Conservation (phyloP, 2,329 filamentous ascomycete genomes). For the Didymella keratinophila region DNA sequence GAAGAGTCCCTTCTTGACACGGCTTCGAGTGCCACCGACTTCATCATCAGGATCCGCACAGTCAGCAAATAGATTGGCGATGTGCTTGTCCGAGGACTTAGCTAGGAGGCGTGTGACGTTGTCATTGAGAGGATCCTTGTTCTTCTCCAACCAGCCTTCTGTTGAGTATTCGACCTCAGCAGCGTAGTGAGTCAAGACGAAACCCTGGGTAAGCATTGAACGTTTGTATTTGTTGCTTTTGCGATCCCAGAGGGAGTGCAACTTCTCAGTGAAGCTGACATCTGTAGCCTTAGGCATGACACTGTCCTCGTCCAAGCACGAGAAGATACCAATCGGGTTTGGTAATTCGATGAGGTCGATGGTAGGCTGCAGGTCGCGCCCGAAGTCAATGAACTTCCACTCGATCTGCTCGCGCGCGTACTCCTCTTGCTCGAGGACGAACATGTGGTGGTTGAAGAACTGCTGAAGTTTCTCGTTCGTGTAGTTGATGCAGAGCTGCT, state of each 20-base stretch:
- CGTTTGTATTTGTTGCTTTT: constrained; percentile 93
- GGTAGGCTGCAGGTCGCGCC: constrained; percentile 93
- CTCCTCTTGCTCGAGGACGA: constrained; percentile 97
- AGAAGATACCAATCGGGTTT: constrained; percentile 98
- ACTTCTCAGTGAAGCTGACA: constrained; percentile 94
- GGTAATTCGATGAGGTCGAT: constrained; percentile 96
- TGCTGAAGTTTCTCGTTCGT: constrained; percentile 99
- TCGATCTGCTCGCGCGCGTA: constrained; percentile 98
- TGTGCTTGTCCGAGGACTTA: constrained; percentile 80
- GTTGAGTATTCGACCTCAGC: constrained; percentile 98
- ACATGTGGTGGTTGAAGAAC: constrained; percentile 99
- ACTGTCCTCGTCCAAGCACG: constrained; percentile 94
- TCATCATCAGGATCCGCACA: constrained; percentile 85
- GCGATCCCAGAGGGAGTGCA: constrained; percentile 96
- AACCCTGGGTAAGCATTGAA: constrained; percentile 87
- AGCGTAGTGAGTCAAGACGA: constrained; percentile 95
- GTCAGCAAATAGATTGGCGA: constrained; percentile 85
- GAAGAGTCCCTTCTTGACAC: constrained; percentile 97
- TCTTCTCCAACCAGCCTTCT: constrained; percentile 95
- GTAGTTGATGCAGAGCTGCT: constrained; percentile 99
- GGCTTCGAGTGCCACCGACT: constrained; percentile 69
- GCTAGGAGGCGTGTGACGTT: constrained; percentile 91
- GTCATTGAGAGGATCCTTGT: constrained; percentile 98
- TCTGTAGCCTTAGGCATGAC: constrained; percentile 99
- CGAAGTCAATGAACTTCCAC: constrained; percentile 99